These are phyloP conservation scores for Ophiocordyceps unilateralis DNA, from an alignment of 2,329 filamentous ascomycete genomes.

Conservation along the genomic window DNA sequence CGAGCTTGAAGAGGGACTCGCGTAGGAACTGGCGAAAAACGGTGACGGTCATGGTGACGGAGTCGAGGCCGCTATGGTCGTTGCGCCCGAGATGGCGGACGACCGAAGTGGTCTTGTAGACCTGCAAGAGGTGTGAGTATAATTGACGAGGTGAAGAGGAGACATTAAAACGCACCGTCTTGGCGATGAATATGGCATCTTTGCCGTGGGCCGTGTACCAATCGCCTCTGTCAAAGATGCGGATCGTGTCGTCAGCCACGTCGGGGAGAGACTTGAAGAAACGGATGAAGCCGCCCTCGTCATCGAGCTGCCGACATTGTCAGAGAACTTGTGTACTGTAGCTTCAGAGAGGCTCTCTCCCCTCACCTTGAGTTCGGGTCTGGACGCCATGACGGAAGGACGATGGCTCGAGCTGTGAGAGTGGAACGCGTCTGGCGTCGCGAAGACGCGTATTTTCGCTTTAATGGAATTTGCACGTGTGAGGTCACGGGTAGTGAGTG, in stretches of 20 bases:
- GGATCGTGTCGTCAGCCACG: conserved; percentile 57
- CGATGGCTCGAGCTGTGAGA: background rate
- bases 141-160: background rate
- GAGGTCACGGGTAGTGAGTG: no score
- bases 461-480: background rate
- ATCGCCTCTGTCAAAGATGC: conserved; percentile 86
- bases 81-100: conserved; percentile 74
- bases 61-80: conserved; percentile 70
- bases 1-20: conserved; percentile 80
- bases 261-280: conserved; percentile 78
- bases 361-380: background rate
- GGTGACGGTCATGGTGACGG: conserved; percentile 87
- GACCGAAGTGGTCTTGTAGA: conserved; percentile 96
- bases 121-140: conserved; percentile 25
- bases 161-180: conserved; percentile 36
- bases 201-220: conserved; percentile 90
- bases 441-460: background rate
- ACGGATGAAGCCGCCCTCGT: conserved; percentile 91
- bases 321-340: background rate
- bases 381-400: conserved; percentile 1
- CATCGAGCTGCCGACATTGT: conserved; percentile 53
- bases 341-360: background rate
- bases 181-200: conserved; percentile 69
- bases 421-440: background rate
- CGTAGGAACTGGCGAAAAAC: conserved; percentile 92